These are phyloP conservation scores for Neurospora tetrasperma DNA, from an alignment of 495 filamentous ascomycete species.

Conservation along the genomic window DNA sequence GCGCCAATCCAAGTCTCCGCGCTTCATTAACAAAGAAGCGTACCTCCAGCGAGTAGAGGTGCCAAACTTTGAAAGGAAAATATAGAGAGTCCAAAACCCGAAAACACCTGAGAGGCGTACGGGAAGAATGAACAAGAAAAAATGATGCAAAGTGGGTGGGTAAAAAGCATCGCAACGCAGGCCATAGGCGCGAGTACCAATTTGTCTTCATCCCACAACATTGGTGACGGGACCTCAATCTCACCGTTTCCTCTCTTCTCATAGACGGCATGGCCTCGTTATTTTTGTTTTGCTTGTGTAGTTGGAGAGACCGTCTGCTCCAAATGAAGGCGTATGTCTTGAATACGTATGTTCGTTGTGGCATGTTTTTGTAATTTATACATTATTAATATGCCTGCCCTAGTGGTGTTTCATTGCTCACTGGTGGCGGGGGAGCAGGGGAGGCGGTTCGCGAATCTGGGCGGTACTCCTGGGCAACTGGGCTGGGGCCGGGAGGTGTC, in stretches of 20 bases:
- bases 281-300: background rate
- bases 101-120: slow-evolving; percentile 22
- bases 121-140: slow-evolving; percentile 8
- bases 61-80: background rate
- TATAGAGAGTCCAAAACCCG: slow-evolving; percentile 10
- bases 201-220: background rate
- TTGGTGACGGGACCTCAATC: background rate
- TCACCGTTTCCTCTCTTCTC: background rate
- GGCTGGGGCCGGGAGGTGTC: slow-evolving; percentile 50
- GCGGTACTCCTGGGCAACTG: slow-evolving; percentile 42
- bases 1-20: background rate
- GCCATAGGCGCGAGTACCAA: background rate
- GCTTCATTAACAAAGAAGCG: background rate
- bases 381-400: slow-evolving; percentile 37
- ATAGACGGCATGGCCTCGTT: slow-evolving; percentile 4
- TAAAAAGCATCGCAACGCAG: slow-evolving; percentile 14
- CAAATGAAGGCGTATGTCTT: background rate
- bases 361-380: background rate
- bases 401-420: slow-evolving; percentile 36
- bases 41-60: slow-evolving; percentile 15
- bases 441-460: slow-evolving; percentile 9
- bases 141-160: background rate
- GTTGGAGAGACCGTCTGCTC: background rate
- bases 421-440: slow-evolving; percentile 20
- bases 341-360: background rate